These are phyloP conservation scores for Populus hybrid DNA, from an alignment of 441 rosid genomes.

Conservation along the genomic window DNA sequence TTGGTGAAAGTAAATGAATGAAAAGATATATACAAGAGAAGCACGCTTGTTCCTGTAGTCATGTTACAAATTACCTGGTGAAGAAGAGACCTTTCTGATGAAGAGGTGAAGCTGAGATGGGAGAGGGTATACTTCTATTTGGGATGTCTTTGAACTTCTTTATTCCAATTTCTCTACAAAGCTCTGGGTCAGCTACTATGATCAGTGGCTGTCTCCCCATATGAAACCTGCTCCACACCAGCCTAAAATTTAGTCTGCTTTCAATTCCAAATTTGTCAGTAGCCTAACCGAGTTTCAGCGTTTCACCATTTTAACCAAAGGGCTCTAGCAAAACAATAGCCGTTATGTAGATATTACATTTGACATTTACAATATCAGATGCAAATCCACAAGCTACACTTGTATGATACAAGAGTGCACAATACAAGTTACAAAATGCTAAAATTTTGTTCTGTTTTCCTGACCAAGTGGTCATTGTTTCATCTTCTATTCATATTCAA, in stretches of 20 bases:
- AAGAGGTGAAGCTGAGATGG: conserved; percentile 90
- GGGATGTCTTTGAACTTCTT: conserved; percentile 81
- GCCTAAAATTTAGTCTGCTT: neutral
- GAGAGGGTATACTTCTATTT: conserved; percentile 93
- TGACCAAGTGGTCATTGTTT: too few species aligned
- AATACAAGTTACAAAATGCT: neutral
- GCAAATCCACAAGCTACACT: neutral
- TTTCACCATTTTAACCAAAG: neutral
- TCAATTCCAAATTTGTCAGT: neutral
- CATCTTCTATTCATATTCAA: too few species aligned
- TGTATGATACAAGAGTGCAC: neutral
- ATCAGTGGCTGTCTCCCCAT: conserved; percentile 95
- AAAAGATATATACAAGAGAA: neutral
- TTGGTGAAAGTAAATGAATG: neutral
- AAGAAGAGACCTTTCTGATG: conserved; percentile 96
- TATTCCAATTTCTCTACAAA: conserved; percentile 86
- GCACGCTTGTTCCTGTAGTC: neutral
- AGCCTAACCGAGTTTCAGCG: neutral
- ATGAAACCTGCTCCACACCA: conserved; percentile 63
- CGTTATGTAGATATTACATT: neutral
- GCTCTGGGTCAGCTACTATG: conserved; percentile 79
- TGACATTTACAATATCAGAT: neutral
- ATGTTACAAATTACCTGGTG: conserved; percentile 47
- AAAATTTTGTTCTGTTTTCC: neutral
- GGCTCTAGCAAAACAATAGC: neutral